Base-by-base conservation (phyloP, 2,329 filamentous ascomycete species). In the Botrytis cinerea region DNA sequence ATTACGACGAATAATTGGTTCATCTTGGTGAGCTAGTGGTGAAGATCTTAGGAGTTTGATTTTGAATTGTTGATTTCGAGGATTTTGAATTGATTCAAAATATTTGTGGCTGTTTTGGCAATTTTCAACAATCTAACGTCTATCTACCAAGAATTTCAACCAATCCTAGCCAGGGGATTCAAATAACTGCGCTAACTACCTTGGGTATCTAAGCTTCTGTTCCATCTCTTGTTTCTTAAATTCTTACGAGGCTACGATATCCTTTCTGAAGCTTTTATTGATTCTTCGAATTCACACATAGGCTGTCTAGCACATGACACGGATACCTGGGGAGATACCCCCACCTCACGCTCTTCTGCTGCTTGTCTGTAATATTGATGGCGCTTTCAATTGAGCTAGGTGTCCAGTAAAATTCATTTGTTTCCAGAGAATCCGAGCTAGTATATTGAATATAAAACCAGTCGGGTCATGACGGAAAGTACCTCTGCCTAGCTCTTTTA, bases 1-100 rank as follows among this genome's bases (percentile, higher is more conserved):
- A 35, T 32, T n/a, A 1, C 1, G 7, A 20, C 25, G 0, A 25
- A 18, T 1, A 38, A n/a, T 12, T 32, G 28, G 2, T 2, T 20
- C 63, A 67, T 67, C 6, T 35, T 9, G 1, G 18, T 5, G 59
- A 16, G 14, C 3, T n/a, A 38, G 7, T 38, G 12, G 28, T 2
- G 8, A 1, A 25, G 18, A 2, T 2, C 25, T 7, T 18, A 5
- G 5, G 5, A 3, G 3, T 1, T 35, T 66, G 22, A 0, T 0
- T 48, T 66, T 9, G 20, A 38, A n/a, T 51, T 51, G 16, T 22
- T 5, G 10, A 51, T 40, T 48, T 28, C 20, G 45, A 14, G 18
- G 62, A 7, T n/a, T 25, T 61, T 16, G n/a, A 57, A 28, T 32
- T 9, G n/a, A 9, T 9, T 18, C 14, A 32, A 4, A 57, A 18